phyloP scores from a whole-genome alignment of 2,329 filamentous ascomycete genomes.

The Nemania sp. region DNA sequence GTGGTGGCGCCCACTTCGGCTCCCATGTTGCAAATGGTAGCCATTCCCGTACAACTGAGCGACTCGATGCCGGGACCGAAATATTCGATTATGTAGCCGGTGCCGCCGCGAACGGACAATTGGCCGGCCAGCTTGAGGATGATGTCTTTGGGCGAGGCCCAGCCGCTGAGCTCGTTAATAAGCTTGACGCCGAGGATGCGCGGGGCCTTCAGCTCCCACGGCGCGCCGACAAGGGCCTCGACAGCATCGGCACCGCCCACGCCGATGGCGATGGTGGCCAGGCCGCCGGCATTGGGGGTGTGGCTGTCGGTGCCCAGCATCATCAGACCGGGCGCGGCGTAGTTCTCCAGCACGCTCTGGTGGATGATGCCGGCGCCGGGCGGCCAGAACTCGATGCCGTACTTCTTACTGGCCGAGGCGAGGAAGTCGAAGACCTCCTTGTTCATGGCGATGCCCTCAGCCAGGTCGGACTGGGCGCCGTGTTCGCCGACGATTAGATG shows the following conservation, averaged over 20 bases:
- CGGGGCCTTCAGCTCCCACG: slow-evolving; percentile 96
- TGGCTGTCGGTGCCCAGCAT: slow-evolving; percentile 98
- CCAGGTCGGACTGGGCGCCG: slow-evolving; percentile 83
- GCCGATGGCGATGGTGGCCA: slow-evolving; percentile 92
- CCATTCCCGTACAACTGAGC: slow-evolving; percentile 90
- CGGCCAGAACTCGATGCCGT: slow-evolving; percentile 95
- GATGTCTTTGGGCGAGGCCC: slow-evolving; percentile 94
- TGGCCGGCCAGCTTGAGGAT: slow-evolving; percentile 88
- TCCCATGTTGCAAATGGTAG: slow-evolving; percentile 89
- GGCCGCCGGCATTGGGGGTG: slow-evolving; percentile 93
- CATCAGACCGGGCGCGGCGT: slow-evolving; percentile 95
- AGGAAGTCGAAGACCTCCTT: slow-evolving; percentile 98
- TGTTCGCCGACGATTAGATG: slow-evolving; percentile 97
- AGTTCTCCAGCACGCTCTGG: slow-evolving; percentile 97
- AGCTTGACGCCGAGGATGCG: slow-evolving; percentile 85
- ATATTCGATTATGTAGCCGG: slow-evolving; percentile 93
- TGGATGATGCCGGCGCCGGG: slow-evolving; percentile 95
- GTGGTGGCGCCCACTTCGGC: slow-evolving; percentile 93
- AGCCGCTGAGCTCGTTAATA: slow-evolving; percentile 81
- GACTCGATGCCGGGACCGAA: slow-evolving; percentile 87
- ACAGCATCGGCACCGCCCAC: slow-evolving; percentile 97
- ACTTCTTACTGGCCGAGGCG: slow-evolving; percentile 87
- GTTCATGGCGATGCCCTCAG: slow-evolving; percentile 84
- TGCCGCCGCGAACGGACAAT: slow-evolving; percentile 90
- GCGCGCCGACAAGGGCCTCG: slow-evolving; percentile 91